Evolutionary conservation across 1,139 yeast genomes (phyloP).

Genomic region (Suhomyces choctaworum): DNA sequence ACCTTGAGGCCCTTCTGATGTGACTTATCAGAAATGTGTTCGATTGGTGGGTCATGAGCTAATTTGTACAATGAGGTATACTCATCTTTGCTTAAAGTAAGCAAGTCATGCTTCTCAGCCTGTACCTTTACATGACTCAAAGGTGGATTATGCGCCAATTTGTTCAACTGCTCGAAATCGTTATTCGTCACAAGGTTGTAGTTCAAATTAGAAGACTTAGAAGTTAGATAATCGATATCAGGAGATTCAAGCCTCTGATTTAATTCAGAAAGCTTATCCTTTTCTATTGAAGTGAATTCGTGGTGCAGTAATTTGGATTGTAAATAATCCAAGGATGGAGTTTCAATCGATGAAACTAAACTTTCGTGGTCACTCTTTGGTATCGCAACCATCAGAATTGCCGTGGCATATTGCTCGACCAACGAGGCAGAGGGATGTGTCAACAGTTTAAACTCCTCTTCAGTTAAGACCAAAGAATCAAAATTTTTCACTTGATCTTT

Average conservation of each 20-base stretch:
- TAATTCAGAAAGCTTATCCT: slow-evolving; percentile 16
- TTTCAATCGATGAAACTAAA: slow-evolving; percentile 28
- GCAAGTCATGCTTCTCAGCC: slow-evolving; percentile 38
- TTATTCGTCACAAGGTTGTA: slow-evolving; percentile 19
- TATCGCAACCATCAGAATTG: slow-evolving; percentile 30
- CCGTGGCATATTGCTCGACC: slow-evolving; percentile 34
- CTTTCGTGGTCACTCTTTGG: slow-evolving; percentile 30
- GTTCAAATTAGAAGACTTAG: slow-evolving; percentile 17
- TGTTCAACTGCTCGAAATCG: slow-evolving; percentile 15
- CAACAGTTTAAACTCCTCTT: slow-evolving; percentile 6
- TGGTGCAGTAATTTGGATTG: slow-evolving; percentile 15
- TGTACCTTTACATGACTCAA: slow-evolving; percentile 35
- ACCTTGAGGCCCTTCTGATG: slow-evolving; percentile 10
- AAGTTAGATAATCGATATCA: slow-evolving; percentile 19
- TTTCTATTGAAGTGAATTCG: slow-evolving; percentile 21
- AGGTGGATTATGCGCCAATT: slow-evolving; percentile 33
- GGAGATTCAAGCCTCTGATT: slow-evolving; percentile 21
- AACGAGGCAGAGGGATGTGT: slow-evolving; percentile 28
- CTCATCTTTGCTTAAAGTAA: slow-evolving; percentile 35
- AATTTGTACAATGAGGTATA: slow-evolving; percentile 36
- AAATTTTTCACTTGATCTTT: slow-evolving; percentile 1
- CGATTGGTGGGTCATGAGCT: slow-evolving; percentile 32
- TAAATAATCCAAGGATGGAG: slow-evolving; percentile 27
- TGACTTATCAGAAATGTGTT: slow-evolving; percentile 19
- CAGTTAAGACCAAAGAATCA: slow-evolving; percentile 8